Percentiles rank a stretch among this genome's conserved stretches.
These are phyloP conservation scores for Vitis rotundifolia DNA, from an alignment of 164 flowering plant species.

Conservation along the genomic window DNA sequence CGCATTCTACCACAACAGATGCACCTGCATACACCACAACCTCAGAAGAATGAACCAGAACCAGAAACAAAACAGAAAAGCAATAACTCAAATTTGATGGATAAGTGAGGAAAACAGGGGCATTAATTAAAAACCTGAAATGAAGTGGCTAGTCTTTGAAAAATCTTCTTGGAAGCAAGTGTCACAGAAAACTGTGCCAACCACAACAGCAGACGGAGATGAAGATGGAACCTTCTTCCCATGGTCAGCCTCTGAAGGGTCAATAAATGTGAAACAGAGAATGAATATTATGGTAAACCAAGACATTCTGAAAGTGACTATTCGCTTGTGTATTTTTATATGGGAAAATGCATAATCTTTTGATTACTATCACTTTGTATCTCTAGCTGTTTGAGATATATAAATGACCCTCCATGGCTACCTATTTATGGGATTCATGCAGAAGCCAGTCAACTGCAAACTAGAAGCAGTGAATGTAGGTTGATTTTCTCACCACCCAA, in stretches of 20 bases:
- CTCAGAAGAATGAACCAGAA: no score
- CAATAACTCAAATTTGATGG: no score
- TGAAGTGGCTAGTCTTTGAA: slow-evolving; percentile 60
- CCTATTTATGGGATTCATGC: slow-evolving; percentile 42
- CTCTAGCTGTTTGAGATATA: slow-evolving; percentile 1
- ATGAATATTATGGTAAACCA: slow-evolving; percentile 24
- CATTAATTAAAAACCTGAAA: slow-evolving; percentile 12
- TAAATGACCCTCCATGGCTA: not conserved
- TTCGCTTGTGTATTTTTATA: not conserved
- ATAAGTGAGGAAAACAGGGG: no score
- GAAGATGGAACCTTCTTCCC: slow-evolving; percentile 30
- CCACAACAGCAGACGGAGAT: slow-evolving; percentile 50
- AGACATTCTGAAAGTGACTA: slow-evolving; percentile 22
- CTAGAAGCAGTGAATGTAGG: slow-evolving; percentile 28
- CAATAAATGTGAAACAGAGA: slow-evolving; percentile 26
- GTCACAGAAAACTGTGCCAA: slow-evolving; percentile 83
- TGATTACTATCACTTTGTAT: no score
- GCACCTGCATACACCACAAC: slow-evolving; percentile 39
- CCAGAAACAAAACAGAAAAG: no score
- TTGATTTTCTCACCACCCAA: slow-evolving; percentile 5
- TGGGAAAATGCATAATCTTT: no score
- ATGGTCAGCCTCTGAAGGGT: slow-evolving; percentile 37
- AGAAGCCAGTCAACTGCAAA: slow-evolving; percentile 47
- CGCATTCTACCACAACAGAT: slow-evolving; percentile 56
- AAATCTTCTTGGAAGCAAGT: slow-evolving; percentile 61